Base-by-base conservation (phyloP, 2,329 filamentous ascomycete species). In the Penicillium janthinellum region DNA sequence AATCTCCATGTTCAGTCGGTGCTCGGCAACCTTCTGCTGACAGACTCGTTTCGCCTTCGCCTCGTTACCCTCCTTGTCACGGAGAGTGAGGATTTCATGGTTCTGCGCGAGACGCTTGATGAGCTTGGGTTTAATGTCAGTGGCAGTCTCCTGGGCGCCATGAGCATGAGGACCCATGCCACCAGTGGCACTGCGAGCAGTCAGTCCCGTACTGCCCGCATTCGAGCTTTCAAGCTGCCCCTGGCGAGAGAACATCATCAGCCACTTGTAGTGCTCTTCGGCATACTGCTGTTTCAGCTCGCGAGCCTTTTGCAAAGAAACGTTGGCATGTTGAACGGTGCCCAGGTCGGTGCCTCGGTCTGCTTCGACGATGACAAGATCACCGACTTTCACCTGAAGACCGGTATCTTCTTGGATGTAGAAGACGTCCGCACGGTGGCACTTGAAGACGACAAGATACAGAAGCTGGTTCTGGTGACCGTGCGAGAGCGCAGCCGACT, bases 351-450 rank as follows among this genome's bases (percentile, higher is more conserved):
- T 96, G 48, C 95, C 95, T 64, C 95, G 91, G 75, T 99, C 96
- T 25, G 95, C 95, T 78, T 99, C 95, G 17, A 97, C 93, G 67
- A 99, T 98, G 62, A 99, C 96, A 54, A 98, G 83, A 73, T 99
- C 95, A 35, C 95, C 95, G 17, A 89, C 88, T 70, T 93, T 95
- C 56, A 98, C 90, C 20, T 90, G 90, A 35, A 99, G 83, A 3
- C 95, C 95, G 5, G 93, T 98, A 61, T 94, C 93, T 74, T 97
- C 93, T 75, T 96, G 93, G 37, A 97, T 92, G 76, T 96, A 98
- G 75, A 97, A 99, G 10, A 98, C 91, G 71, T 98, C 95, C 39
- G 94, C 93, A 62, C 95, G 86, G 38, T 91, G 92, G 74, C 93
- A 97, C 77, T 99, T 99, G 85, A 99, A 99, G 6, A 94, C 87